phyloP scores from a whole-genome alignment of 257 asterid genomes.

The Avicennia marina region DNA sequence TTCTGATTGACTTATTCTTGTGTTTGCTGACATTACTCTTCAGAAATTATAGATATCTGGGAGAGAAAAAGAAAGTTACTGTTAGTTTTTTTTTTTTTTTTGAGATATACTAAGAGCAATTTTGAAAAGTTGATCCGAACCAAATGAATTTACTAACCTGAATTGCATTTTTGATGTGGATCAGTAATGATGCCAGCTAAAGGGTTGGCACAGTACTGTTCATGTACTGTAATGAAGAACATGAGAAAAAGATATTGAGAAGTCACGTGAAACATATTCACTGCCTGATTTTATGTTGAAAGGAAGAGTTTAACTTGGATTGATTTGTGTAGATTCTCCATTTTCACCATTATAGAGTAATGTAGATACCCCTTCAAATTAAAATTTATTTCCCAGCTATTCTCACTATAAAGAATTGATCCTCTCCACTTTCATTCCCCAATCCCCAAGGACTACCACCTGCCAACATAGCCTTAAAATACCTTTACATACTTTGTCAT shows the following conservation, averaged over 20 bases:
- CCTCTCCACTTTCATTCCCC: neutral
- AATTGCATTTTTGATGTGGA: neutral
- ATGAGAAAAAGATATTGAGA: neutral
- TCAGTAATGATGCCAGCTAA: neutral
- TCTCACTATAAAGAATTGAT: neutral
- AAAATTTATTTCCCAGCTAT: neutral
- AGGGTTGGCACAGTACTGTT: neutral
- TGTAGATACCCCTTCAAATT: neutral
- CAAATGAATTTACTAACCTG: neutral
- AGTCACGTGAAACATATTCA: neutral
- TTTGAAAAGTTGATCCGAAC: neutral
- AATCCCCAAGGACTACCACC: neutral
- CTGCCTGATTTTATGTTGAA: neutral
- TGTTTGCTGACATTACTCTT: neutral
- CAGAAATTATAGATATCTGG: neutral
- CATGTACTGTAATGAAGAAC: neutral
- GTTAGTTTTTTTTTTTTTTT: neutral
- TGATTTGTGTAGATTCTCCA: neutral
- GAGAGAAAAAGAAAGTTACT: conserved; percentile 1
- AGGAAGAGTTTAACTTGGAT: neutral
- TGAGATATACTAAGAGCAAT: neutral
- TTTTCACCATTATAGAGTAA: neutral
- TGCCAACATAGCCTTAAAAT: neutral
- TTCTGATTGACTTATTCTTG: neutral
- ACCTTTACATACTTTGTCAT: neutral